Percentiles rank a stretch among this genome's conserved stretches.
Conservation (phyloP, 805 yeast genomes). For the Kregervanrija pseudodelftensis region DNA sequence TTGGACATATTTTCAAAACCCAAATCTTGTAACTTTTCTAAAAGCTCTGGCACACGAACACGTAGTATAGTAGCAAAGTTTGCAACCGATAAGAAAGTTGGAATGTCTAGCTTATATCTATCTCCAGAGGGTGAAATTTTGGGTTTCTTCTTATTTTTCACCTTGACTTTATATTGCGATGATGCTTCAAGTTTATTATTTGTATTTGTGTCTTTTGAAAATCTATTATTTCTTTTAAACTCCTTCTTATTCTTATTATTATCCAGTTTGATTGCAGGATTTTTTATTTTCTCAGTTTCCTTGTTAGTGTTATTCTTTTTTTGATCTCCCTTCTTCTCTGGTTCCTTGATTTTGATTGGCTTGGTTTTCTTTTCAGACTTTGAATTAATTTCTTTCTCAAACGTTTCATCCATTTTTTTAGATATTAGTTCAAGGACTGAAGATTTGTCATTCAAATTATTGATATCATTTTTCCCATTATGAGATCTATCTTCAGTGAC, state of each 20-base stretch:
- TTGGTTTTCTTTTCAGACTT: not conserved
- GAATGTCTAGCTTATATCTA: conserved; percentile 38
- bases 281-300: not conserved
- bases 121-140: conserved; percentile 1
- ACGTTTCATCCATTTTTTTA: not conserved
- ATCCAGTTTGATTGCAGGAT: not conserved
- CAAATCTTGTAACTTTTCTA: conserved; percentile 49
- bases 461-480: not conserved
- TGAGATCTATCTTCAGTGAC: not conserved
- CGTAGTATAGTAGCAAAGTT: conserved; percentile 68
- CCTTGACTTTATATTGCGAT: conserved; percentile 6
- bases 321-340: not conserved
- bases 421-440: not conserved
- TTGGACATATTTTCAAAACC: conserved; percentile 72
- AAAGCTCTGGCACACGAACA: conserved; percentile 54
- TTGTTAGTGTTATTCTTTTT: not conserved
- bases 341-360: not conserved
- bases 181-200: conserved; percentile 4
- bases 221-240: conserved; percentile 2
- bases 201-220: not conserved
- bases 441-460: not conserved
- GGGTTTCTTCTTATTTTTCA: conserved; percentile 3
- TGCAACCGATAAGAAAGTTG: conserved; percentile 72
- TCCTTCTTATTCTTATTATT: not conserved
- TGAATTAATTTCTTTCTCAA: not conserved